Conservation (phyloP, 2,329 filamentous ascomycete genomes). For the Thielaviopsis musarum region DNA sequence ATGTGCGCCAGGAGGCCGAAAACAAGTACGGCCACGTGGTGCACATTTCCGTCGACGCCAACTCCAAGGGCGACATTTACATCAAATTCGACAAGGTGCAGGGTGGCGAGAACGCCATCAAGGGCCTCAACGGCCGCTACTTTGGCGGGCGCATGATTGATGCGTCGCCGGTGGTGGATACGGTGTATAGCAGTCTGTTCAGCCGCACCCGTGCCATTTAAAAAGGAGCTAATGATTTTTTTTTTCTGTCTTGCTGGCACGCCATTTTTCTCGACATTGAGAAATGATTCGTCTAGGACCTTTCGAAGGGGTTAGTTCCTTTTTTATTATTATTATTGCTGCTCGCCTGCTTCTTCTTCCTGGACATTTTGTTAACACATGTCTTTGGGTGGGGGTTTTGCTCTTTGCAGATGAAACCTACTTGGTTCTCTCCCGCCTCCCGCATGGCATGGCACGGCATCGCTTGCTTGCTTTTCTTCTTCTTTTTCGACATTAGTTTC, state of each 20-base stretch:
- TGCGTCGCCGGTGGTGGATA: slow-evolving; percentile 90
- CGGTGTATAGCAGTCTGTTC: slow-evolving; percentile 95
- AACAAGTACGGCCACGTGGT: slow-evolving; percentile 93
- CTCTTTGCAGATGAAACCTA: neutral
- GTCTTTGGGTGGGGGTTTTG: neutral
- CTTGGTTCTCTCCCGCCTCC: neutral
- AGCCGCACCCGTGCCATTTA: slow-evolving; percentile 70
- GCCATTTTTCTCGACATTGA: neutral
- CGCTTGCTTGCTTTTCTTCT: neutral
- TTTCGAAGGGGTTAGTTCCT: too few relatives aligned
- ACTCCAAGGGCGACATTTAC: slow-evolving; percentile 91
- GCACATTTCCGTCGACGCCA: slow-evolving; percentile 87
- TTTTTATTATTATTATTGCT: too few relatives aligned
- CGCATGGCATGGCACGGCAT: too few relatives aligned
- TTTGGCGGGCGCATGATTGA: slow-evolving; percentile 89
- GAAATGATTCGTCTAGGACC: neutral
- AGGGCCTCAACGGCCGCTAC: slow-evolving; percentile 89
- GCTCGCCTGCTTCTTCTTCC: neutral
- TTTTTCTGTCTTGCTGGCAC: neutral
- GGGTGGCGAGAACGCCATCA: slow-evolving; percentile 93
- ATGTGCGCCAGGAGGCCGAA: slow-evolving; percentile 85
- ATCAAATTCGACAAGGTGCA: slow-evolving; percentile 95
- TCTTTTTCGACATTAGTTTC: neutral
- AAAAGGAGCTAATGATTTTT: slow-evolving; percentile 17
- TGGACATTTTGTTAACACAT: neutral